phyloP scores from a whole-genome alignment of 1,284 basidiomycete genomes.

The Sutorius eximius region DNA sequence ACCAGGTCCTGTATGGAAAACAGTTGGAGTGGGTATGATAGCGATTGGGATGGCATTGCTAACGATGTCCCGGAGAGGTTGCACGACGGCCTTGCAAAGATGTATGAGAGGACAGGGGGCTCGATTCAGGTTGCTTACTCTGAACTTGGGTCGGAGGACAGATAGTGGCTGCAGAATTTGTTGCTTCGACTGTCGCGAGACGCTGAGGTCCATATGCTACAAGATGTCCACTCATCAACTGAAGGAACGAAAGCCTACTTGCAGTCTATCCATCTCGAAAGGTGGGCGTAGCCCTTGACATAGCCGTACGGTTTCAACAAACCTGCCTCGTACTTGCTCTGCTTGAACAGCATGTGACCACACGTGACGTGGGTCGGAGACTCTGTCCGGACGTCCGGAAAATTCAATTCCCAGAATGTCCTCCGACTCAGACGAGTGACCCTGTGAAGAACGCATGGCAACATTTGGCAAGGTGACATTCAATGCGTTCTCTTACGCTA shows the following conservation, averaged over 20 bases:
- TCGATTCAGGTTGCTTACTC: constrained; percentile 47
- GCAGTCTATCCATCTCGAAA: constrained; percentile 93
- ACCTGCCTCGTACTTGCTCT: constrained; percentile 96
- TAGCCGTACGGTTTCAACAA: constrained; percentile 95
- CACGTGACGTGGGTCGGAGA: no score
- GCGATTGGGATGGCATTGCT: constrained; percentile 18
- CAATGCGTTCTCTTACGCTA: no score
- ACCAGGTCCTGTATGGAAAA: constrained; percentile 70
- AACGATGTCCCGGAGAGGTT: constrained; percentile 85
- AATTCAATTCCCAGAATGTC: no score
- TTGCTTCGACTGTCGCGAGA: constrained; percentile 87
- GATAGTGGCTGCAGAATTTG: constrained; percentile 88
- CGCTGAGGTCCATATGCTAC: constrained; percentile 42
- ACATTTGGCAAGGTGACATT: no score
- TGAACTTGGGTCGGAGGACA: constrained; percentile 92
- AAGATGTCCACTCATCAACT: neutral
- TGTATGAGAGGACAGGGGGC: neutral
- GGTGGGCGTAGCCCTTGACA: constrained; percentile 87
- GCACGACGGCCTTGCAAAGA: constrained; percentile 73
- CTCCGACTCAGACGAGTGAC: no score
- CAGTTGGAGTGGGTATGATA: neutral
- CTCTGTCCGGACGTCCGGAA: no score
- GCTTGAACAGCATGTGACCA: no score
- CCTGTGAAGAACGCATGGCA: no score
- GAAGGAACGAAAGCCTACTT: constrained; percentile 53